Base-by-base conservation (phyloP, 2,329 filamentous ascomycete species). In the Grosmannia clavigera region DNA sequence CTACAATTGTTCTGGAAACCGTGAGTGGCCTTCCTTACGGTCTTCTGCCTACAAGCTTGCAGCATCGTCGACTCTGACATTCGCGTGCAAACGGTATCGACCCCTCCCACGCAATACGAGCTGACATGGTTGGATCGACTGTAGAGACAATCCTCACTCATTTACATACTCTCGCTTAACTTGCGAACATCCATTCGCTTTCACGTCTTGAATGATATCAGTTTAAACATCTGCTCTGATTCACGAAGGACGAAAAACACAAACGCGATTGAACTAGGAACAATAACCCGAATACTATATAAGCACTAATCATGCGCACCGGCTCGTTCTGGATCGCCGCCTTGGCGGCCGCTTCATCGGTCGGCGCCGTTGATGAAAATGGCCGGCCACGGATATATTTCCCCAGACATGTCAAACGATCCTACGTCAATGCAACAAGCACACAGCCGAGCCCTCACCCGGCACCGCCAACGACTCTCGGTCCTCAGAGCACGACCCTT, bases 401-500 rank as follows among this genome's bases (percentile, higher is more conserved):
- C 63, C 81, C 81, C 14, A 75, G 78, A 60, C 75, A 81, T 52
- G 73, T 84, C 66, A 83, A 78, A 71, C 76, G 80, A 59, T 73
- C 78, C 61, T 73, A 76, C 58, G 66, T 66, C 62, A 80, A 80
- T 66, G 69, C 68, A 16, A 77, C 76, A n/a, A 67, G 69, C 62
- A 73, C 73, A 50, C 68, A 68, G 58, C 59, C 66, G 33, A 65
- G 64, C 56, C 66, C 67, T n/a, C 66, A 68, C 43, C 33, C 63
- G 12, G 57, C 68, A 51, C 65, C 66, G 50, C 64, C 67, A 48
- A 64, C 67, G 4, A 65, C 65, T 2, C 31, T 58, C 22, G 61
- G 61, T 4, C 61, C 64, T 0, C 31, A 53, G 56, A 56, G 46
- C 50, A 22, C 48, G 3, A 46, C 46, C 3, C 12, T 22, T 5